A percentile compares a stretch with the other conserved stretches of the same genome.
phyloP scores from a whole-genome alignment of 371 early-diverging fungal genomes.

The Rhizopus stolonifer region DNA sequence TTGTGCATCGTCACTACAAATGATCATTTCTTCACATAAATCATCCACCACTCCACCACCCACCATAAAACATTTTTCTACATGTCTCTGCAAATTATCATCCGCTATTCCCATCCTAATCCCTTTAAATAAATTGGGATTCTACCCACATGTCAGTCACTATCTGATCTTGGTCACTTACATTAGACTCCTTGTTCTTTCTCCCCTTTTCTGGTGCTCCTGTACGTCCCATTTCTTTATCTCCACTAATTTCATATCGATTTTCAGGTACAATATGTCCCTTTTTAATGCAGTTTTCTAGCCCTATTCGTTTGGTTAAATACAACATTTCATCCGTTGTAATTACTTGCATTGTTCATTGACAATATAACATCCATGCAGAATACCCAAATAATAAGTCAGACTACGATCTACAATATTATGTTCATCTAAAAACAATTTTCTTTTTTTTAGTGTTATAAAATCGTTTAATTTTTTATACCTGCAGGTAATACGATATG shows the following conservation, averaged over 20 bases:
- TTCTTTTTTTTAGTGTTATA: neutral
- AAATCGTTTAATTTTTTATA: neutral
- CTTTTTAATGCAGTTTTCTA: conserved; percentile 11
- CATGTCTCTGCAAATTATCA: conserved; percentile 3
- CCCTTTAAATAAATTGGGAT: conserved; percentile 8
- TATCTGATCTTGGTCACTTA: neutral
- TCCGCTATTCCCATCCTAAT: conserved; percentile 1
- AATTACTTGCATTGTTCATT: conserved; percentile 10
- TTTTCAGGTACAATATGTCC: conserved; percentile 1
- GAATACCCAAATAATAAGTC: conserved; percentile 11
- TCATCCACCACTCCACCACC: conserved; percentile 7
- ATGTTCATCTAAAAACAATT: neutral
- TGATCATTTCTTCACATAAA: neutral
- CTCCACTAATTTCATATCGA: conserved; percentile 16
- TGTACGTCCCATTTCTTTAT: conserved; percentile 15
- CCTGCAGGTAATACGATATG: conserved; percentile 14
- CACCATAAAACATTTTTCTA: conserved; percentile 3
- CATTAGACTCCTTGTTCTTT: conserved; percentile 1
- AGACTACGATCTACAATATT: neutral
- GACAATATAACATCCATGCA: conserved; percentile 18
- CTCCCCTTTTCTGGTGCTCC: conserved; percentile 19
- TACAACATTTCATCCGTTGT: neutral
- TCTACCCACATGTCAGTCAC: neutral
- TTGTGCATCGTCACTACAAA: conserved; percentile 8
- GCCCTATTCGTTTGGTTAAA: conserved; percentile 7